Percentiles rank a stretch among this genome's conserved stretches.
Conservation (phyloP, 441 rosid genomes). For the Brassica hybrid region DNA sequence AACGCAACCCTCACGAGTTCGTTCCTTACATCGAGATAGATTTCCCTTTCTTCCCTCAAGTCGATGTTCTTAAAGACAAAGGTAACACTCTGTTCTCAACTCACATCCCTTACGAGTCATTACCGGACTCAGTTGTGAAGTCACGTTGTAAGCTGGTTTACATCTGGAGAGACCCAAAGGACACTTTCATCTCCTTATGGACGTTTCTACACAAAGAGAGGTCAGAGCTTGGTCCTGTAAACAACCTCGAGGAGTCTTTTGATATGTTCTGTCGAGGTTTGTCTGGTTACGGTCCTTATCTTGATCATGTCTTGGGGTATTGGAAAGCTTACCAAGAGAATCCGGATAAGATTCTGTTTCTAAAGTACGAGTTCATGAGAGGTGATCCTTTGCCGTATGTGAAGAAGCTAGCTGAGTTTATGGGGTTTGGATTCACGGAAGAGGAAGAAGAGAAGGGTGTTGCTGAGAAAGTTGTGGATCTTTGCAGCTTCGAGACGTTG, state of each 20-base stretch:
- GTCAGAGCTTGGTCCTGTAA: slow-evolving; percentile 3
- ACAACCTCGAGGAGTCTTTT: slow-evolving; percentile 39
- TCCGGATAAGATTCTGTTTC: slow-evolving; percentile 39
- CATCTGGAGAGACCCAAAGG: slow-evolving; percentile 53
- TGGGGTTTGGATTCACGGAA: slow-evolving; percentile 38
- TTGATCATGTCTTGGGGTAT: slow-evolving; percentile 39
- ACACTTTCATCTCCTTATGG: slow-evolving; percentile 48
- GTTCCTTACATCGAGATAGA: slow-evolving; percentile 50
- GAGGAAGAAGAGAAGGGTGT: slow-evolving; percentile 42
- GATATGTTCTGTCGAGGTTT: slow-evolving; percentile 47
- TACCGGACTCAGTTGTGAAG: slow-evolving; percentile 40
- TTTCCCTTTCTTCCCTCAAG: slow-evolving; percentile 38
- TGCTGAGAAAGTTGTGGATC: slow-evolving; percentile 28
- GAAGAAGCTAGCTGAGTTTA: slow-evolving; percentile 42
- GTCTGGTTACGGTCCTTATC: slow-evolving; percentile 40
- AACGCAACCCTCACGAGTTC: slow-evolving; percentile 48
- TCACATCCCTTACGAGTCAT: slow-evolving; percentile 38
- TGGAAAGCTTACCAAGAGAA: slow-evolving; percentile 39
- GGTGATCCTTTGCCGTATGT: slow-evolving; percentile 27
- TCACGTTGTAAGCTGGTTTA: slow-evolving; percentile 50
- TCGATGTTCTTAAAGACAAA: slow-evolving; percentile 40
- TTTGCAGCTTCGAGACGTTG: slow-evolving; percentile 47
- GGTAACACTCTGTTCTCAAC: slow-evolving; percentile 43
- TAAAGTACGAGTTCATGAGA: slow-evolving; percentile 41
- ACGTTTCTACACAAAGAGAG: slow-evolving; percentile 31